Evolutionary conservation across 305 asterid species (phyloP).

Genomic region (Striga hermonthica): DNA sequence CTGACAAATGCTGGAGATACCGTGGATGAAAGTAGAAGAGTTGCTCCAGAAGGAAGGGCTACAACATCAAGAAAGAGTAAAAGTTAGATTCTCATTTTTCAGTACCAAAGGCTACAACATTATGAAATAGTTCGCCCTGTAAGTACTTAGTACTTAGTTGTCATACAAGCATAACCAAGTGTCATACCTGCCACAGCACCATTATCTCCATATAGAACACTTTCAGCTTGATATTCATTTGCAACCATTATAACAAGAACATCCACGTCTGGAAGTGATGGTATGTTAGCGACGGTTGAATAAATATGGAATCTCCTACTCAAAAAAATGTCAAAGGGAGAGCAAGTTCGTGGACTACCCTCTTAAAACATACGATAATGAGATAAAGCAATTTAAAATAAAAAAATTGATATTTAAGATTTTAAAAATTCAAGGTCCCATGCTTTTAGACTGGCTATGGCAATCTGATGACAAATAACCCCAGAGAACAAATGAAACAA

Average conservation of each 20-base stretch:
- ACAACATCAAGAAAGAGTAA: slow-evolving; percentile 40
- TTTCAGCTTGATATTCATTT: slow-evolving; percentile 92
- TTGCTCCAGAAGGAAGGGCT: slow-evolving; percentile 91
- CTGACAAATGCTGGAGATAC: slow-evolving; percentile 93
- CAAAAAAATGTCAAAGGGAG: slow-evolving; percentile 22
- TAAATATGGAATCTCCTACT: slow-evolving; percentile 21
- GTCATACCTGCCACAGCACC: slow-evolving; percentile 84
- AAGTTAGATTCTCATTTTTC: slow-evolving; percentile 44
- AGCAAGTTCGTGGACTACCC: slow-evolving; percentile 18
- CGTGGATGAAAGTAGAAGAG: slow-evolving; percentile 81
- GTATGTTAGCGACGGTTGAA: slow-evolving; percentile 32
- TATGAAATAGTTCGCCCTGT: slow-evolving; percentile 37
- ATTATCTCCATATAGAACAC: slow-evolving; percentile 73
- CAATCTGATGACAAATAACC: slow-evolving; percentile 6
- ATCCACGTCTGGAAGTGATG: slow-evolving; percentile 61
- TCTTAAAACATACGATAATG: slow-evolving; percentile 13
- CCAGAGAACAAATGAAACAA: slow-evolving; percentile 24
- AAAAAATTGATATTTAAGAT: slow-evolving; percentile 2
- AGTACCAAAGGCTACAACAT: slow-evolving; percentile 54
- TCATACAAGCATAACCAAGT: slow-evolving; percentile 22
- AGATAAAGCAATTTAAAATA: slow-evolving; percentile 15
- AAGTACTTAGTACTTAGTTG: slow-evolving; percentile 13
- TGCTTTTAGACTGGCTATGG: slow-evolving; percentile 20
- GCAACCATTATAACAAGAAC: slow-evolving; percentile 88
- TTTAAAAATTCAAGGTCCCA: slow-evolving; percentile 22